Evolutionary conservation across 2,329 filamentous ascomycete species (phyloP).

Genomic region (Ophiostoma ips): DNA sequence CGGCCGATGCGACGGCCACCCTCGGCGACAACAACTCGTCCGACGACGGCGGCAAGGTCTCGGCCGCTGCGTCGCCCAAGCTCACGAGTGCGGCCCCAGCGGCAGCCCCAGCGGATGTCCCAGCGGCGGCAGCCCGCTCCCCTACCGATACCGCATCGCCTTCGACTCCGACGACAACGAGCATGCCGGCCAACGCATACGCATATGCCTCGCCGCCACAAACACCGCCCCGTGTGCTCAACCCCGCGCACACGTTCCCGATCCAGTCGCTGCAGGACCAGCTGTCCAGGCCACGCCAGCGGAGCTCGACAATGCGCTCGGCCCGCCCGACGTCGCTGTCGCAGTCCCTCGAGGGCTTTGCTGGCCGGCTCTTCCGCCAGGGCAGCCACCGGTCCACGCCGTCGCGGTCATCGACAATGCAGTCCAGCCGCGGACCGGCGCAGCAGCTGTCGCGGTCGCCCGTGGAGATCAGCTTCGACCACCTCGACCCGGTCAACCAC

Average conservation of each 20-base stretch:
- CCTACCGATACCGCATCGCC: too few species aligned
- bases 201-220: background rate
- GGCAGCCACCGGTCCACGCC: constrained; percentile 13
- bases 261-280: background rate
- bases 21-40: constrained; percentile 9
- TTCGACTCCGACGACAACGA: background rate
- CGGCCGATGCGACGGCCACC: background rate
- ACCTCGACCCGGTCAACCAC: constrained; percentile 3
- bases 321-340: constrained; percentile 1
- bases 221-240: background rate
- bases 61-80: background rate
- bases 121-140: too few species aligned
- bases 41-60: constrained; percentile 7
- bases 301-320: constrained; percentile 8
- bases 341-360: constrained; percentile 5
- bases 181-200: background rate
- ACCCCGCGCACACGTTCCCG: constrained; percentile 1
- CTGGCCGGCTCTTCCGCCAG: constrained; percentile 10
- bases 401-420: constrained; percentile 5
- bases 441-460: constrained; percentile 5
- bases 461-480: constrained; percentile 2
- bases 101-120: too few species aligned
- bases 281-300: background rate
- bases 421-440: background rate
- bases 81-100: too few species aligned